phyloP scores from a whole-genome alignment of 1,139 yeast genomes.

The Yamadazyma pseudoaaseri region DNA sequence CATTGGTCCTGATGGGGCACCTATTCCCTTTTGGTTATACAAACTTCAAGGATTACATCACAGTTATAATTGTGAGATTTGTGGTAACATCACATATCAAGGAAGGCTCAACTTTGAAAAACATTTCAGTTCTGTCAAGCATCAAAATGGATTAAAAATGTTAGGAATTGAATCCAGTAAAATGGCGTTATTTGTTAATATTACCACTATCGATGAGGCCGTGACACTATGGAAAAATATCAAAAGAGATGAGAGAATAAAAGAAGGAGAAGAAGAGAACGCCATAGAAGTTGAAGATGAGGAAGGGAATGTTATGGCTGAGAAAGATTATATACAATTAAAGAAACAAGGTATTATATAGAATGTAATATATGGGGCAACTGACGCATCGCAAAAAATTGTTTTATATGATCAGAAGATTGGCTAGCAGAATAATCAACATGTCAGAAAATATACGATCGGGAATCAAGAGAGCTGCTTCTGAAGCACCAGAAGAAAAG shows the following conservation, averaged over 20 bases:
- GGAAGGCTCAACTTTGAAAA: slow-evolving; percentile 72
- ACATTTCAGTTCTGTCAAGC: slow-evolving; percentile 73
- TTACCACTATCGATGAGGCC: slow-evolving; percentile 70
- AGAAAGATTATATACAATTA: slow-evolving; percentile 76
- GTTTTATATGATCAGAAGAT: background rate
- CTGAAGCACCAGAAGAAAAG: slow-evolving; percentile 18
- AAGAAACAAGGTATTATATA: slow-evolving; percentile 75
- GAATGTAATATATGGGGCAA: background rate
- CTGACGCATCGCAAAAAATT: background rate
- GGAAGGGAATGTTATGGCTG: slow-evolving; percentile 90
- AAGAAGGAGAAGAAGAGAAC: slow-evolving; percentile 48
- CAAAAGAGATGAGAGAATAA: slow-evolving; percentile 35
- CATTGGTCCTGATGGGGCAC: slow-evolving; percentile 83
- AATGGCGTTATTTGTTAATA: slow-evolving; percentile 55
- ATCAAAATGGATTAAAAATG: slow-evolving; percentile 69
- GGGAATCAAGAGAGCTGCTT: slow-evolving; percentile 22
- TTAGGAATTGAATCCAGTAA: slow-evolving; percentile 60
- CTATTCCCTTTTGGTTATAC: slow-evolving; percentile 92
- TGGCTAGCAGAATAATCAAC: slow-evolving; percentile 1
- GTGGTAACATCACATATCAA: slow-evolving; percentile 72
- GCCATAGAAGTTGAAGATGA: slow-evolving; percentile 85
- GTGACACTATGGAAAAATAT: slow-evolving; percentile 52
- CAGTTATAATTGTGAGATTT: slow-evolving; percentile 77
- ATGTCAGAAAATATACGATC: slow-evolving; percentile 3
- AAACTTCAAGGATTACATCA: slow-evolving; percentile 84